Percentiles rank a stretch among this genome's conserved stretches.
Conservation (phyloP, 495 filamentous ascomycete genomes). For the Annulohypoxylon bovei region DNA sequence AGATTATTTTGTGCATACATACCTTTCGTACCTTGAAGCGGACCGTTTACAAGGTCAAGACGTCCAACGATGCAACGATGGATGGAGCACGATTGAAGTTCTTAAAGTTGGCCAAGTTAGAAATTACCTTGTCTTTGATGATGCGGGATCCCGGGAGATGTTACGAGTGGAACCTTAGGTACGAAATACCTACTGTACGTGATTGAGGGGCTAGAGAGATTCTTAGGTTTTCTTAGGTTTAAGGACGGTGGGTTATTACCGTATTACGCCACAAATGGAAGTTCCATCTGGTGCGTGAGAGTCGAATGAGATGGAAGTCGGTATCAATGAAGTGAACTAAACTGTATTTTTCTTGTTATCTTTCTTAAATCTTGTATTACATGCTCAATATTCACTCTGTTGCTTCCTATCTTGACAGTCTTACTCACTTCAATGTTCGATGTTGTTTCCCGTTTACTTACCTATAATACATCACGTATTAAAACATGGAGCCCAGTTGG, state of each 20-base stretch:
- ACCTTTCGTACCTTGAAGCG: conserved; percentile 26
- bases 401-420: too few species aligned
- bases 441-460: not conserved
- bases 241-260: conserved; percentile 2
- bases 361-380: not conserved
- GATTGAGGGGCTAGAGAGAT: conserved; percentile 4
- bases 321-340: not conserved
- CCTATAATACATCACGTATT: not conserved
- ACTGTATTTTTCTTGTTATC: not conserved
- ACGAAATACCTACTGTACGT: conserved; percentile 30
- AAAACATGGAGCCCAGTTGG: not conserved
- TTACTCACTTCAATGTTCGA: too few species aligned
- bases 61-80: conserved; percentile 6
- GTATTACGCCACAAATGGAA: not conserved
- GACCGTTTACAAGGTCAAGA: not conserved
- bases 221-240: not conserved
- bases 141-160: conserved; percentile 42
- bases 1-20: conserved; percentile 31
- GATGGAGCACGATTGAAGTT: conserved; percentile 6
- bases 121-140: conserved; percentile 14
- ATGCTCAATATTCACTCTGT: too few species aligned
- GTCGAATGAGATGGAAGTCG: not conserved
- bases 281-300: not conserved
- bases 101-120: conserved; percentile 8
- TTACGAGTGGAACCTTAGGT: conserved; percentile 34